Evolutionary conservation across 2,329 filamentous ascomycete genomes (phyloP), one percentile per base, ranked within the genome.

Genomic region (Trichoderma gracile): DNA sequence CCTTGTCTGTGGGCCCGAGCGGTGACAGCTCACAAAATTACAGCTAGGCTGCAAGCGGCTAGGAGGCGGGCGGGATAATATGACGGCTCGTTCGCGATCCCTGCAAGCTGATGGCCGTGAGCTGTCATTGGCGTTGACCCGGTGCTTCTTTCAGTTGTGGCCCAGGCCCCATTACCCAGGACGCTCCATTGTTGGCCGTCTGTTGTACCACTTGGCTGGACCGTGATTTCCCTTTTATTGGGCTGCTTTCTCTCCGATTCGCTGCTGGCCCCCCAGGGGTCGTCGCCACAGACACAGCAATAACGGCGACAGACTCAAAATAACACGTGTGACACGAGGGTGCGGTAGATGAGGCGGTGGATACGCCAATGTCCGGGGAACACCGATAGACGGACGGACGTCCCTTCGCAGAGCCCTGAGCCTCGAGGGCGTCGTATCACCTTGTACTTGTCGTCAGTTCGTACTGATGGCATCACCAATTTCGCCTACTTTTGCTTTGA

Each of bases 1-100:
- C 38, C 49, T 47, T 38, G 33, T 5, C 19, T 40, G 56, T 59
- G 56, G 56, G 45, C 30, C 56, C 10, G 15, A 49, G 19, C 56
- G 56, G 56, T 59, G 56, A 50, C 56, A 59, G 56, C 56, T 50
- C 45, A 49, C 56, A 25, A 38, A 59, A 40, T 50, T 59, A 49
- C 33, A 47, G 33, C 56, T 59, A 50, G 33, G 19, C 43, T 30
- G 27, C 27, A 58, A 58, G 38, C 12, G 55, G 55, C n/a, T 46
- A 47, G 55, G 5, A 23, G 21, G 27, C 9, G 42, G 30, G 42
- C 56, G 17, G 21, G 56, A 50, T 59, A 59, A 59, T 59, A 50
- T 59, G 56, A 59, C 56, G 42, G 33, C 43, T 33, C 19, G n/a
- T 19, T 52, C 14, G 21, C 23, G 30, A 59, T 38, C 56, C 56